phyloP scores from a whole-genome alignment of 192 early-diverging fungal species.

The Lobosporangium transversale region DNA sequence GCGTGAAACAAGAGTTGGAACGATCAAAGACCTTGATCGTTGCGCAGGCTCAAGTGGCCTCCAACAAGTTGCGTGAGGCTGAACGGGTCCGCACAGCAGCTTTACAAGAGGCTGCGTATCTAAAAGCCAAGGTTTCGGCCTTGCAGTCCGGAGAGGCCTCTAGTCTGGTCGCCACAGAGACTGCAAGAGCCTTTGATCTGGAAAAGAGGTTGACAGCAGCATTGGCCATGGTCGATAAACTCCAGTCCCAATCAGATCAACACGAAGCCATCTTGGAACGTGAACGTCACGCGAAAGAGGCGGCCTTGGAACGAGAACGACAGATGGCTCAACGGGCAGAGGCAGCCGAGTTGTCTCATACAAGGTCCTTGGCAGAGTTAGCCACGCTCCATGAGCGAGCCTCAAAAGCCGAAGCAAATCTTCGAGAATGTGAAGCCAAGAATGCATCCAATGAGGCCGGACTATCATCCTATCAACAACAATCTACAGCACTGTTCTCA shows the following conservation, averaged over 20 bases:
- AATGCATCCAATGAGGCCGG: slow-evolving; percentile 46
- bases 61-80: slow-evolving; percentile 58
- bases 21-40: slow-evolving; percentile 55
- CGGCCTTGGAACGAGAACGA: slow-evolving; percentile 56
- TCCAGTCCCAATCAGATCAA: slow-evolving; percentile 50
- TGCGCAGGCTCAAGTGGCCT: slow-evolving; percentile 57
- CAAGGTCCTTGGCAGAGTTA: slow-evolving; percentile 56
- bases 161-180: slow-evolving; percentile 52
- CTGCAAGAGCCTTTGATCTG: slow-evolving; percentile 56
- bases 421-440: slow-evolving; percentile 53
- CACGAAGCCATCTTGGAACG: slow-evolving; percentile 49
- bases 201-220: slow-evolving; percentile 59
- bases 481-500: slow-evolving; percentile 30
- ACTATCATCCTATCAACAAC: slow-evolving; percentile 43
- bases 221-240: slow-evolving; percentile 49
- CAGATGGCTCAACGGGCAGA: slow-evolving; percentile 53
- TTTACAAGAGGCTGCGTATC: slow-evolving; percentile 64
- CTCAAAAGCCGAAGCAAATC: slow-evolving; percentile 53
- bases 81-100: slow-evolving; percentile 64
- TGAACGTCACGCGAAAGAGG: slow-evolving; percentile 55
- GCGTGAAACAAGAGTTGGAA: slow-evolving; percentile 56
- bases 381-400: slow-evolving; percentile 57
- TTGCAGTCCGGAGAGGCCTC: slow-evolving; percentile 53
- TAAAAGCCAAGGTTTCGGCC: slow-evolving; percentile 63
- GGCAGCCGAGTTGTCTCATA: slow-evolving; percentile 58